Evolutionary conservation across 306 rosid genomes (phyloP), one percentile per base, ranked within the genome.

Genomic region (Dryas drummondii): DNA sequence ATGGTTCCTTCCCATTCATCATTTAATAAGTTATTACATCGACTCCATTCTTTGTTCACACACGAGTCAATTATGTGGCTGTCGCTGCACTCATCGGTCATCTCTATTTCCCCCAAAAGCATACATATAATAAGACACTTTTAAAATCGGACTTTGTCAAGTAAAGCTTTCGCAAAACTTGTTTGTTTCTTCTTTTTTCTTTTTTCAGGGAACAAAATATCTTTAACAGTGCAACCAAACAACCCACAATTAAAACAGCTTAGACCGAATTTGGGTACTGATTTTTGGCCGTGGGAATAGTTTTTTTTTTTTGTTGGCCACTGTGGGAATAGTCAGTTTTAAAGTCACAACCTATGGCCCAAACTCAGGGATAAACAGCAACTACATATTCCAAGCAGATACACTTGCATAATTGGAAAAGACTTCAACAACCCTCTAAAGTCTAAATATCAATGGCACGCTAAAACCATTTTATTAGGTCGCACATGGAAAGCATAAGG

Each of bases 1-100:
- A 54, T 42, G 11, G 11, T 5, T 7, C 42, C 65, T 0, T 12
- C 37, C 37, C 37, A 32, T 59, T 13, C 9, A 32, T 60, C 66
- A 2, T 32, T 60, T 14, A 32, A 32, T 60, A 13, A 16, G 37
- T 41, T 56, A n/a, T 32, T 2, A 44, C 6, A 19, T 19, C 6
- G 63, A 10, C 63, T 16, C 63, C 12, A 11, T 4, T 4, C 75
- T 41, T 10, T 7, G 45, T 71, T 22, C 52, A 70, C 75, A 70
- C 74, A 4, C 74, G 9, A 27, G 72, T 68, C 72, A 27, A 14
- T 49, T 55, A 1, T 19, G 19, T 60, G 66, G 46, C 68, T 41
- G 27, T 41, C 48, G 22, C 53, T n/a, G 41, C n/a, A 9, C 13
- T 41, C 10, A 5, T 37, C 10, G 0, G 3, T 45, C 51, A 50